These are phyloP conservation scores for Straminergon stramineum DNA, from an alignment of 225 moss, liverwort and hornwort species.

Conservation along the genomic window DNA sequence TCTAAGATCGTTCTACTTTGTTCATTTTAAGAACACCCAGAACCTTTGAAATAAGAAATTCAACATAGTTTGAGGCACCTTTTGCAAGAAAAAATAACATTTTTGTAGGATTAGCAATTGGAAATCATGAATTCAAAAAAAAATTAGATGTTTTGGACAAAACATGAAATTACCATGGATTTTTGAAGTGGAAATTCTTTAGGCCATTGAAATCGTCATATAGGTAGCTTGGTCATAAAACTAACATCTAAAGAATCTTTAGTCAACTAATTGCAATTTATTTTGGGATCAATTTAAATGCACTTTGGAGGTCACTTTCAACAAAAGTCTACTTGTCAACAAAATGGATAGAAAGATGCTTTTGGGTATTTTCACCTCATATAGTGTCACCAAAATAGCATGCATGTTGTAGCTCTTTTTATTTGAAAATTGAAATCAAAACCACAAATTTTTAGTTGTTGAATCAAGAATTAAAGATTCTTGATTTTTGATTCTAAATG, in stretches of 20 bases:
- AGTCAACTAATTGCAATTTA: background rate
- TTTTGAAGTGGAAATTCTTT: background rate
- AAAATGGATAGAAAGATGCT: background rate
- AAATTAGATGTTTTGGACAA: background rate
- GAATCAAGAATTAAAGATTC: background rate
- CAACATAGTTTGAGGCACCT: background rate
- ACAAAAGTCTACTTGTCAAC: background rate
- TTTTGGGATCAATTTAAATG: background rate
- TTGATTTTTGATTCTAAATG: background rate
- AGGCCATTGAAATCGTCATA: too few relatives aligned
- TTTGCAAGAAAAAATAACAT: background rate
- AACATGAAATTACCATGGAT: background rate
- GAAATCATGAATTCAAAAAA: background rate
- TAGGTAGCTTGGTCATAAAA: background rate
- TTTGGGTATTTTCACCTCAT: background rate
- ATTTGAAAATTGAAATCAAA: background rate
- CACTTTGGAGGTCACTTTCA: background rate
- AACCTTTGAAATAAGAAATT: background rate
- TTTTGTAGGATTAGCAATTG: background rate
- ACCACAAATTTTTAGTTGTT: background rate
- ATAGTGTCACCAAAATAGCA: background rate
- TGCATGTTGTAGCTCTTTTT: background rate
- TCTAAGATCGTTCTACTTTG: background rate
- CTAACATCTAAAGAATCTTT: rapidly evolving
- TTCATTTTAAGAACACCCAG: background rate